Conservation (phyloP, 1,139 yeast genomes). For the Taphrina deformans region DNA sequence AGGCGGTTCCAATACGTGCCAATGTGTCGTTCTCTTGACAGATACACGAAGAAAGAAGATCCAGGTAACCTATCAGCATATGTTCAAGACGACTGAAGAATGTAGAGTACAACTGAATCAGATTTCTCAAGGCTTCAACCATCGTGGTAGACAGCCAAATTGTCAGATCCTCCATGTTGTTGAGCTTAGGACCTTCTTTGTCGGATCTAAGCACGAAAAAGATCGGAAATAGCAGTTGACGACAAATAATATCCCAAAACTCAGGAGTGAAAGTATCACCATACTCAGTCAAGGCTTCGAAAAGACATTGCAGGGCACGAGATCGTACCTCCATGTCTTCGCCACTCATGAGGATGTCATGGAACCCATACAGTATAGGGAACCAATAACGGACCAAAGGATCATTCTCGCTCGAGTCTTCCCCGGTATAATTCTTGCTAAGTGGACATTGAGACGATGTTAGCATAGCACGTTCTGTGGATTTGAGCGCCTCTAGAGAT, state of each 20-base stretch:
- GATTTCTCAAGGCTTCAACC: conserved; percentile 88
- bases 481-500: conserved; percentile 72
- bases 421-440: conserved; percentile 39
- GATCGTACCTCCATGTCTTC: conserved; percentile 94
- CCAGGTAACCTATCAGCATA: conserved; percentile 75
- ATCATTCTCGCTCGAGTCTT: conserved; percentile 45
- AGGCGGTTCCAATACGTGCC: conserved; percentile 88
- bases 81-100: conserved; percentile 73
- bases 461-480: conserved; percentile 58
- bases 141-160: conserved; percentile 96
- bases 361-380: conserved; percentile 80
- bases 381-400: conserved; percentile 61
- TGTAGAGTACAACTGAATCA: conserved; percentile 78
- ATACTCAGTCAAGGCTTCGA: conserved; percentile 74
- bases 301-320: conserved; percentile 76
- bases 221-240: conserved; percentile 80
- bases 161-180: conserved; percentile 75
- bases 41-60: conserved; percentile 77
- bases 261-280: conserved; percentile 71
- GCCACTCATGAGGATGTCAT: conserved; percentile 88
- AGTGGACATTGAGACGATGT: conserved; percentile 36
- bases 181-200: conserved; percentile 69
- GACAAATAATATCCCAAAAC: conserved; percentile 82
- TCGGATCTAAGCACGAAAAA: conserved; percentile 75
- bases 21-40: conserved; percentile 97